Conservation (phyloP, 306 rosid genomes). For the Trifolium dubium region DNA sequence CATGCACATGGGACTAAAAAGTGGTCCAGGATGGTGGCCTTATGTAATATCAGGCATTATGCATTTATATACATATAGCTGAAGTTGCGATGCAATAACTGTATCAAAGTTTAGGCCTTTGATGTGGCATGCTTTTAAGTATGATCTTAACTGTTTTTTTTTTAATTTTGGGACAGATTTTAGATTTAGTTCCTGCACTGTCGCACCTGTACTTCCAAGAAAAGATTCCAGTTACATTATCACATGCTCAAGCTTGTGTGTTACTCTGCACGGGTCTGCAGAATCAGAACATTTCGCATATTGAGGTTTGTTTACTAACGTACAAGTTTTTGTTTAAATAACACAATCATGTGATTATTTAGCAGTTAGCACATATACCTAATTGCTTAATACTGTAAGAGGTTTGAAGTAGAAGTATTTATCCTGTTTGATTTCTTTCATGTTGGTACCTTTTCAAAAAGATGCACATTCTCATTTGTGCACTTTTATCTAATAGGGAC, state of each 20-base stretch:
- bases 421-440: conserved; percentile 14
- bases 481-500: conserved; percentile 55
- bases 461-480: conserved; percentile 32
- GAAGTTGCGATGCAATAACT: conserved; percentile 8
- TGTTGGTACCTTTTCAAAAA: conserved; percentile 7
- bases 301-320: conserved; percentile 68
- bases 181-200: conserved; percentile 74
- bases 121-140: conserved; percentile 19
- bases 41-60: neutral
- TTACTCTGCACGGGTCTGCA: conserved; percentile 93
- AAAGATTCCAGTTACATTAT: conserved; percentile 76
- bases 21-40: conserved; percentile 17
- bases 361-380: neutral
- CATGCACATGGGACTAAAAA: neutral
- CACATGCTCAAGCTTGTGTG: conserved; percentile 77
- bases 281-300: conserved; percentile 60
- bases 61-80: conserved; percentile 19
- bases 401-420: conserved; percentile 16
- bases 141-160: conserved; percentile 20
- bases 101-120: conserved; percentile 17
- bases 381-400: conserved; percentile 22
- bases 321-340: conserved; percentile 25
- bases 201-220: conserved; percentile 71
- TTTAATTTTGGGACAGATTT: conserved; percentile 61
- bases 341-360: conserved; percentile 15